Conservation (phyloP, 768 basidiomycete species). For the Mycena belliarum region DNA sequence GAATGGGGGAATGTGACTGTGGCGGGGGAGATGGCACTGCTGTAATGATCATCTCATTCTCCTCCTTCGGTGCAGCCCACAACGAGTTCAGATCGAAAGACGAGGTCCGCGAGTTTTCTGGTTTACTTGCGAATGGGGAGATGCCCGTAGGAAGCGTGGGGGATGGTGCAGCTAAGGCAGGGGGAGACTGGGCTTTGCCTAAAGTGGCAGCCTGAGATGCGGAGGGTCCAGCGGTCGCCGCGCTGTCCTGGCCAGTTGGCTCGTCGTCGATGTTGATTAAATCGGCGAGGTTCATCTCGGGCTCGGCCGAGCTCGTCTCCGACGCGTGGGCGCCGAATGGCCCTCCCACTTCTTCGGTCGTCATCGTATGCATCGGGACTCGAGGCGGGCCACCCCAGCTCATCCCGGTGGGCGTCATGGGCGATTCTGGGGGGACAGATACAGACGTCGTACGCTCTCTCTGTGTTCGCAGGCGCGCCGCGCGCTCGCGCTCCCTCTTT, state of each 20-base stretch:
- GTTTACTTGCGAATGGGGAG: conserved; percentile 49
- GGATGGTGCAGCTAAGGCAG: conserved; percentile 22
- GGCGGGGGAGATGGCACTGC: conserved; percentile 18
- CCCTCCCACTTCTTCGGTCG: conserved; percentile 25
- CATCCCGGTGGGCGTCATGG: conserved; percentile 45
- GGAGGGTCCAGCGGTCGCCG: conserved; percentile 14
- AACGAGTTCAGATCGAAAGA: conserved; percentile 76
- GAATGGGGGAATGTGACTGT: conserved; percentile 27
- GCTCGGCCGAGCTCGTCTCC: conserved; percentile 42
- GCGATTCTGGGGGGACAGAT: conserved; percentile 76
- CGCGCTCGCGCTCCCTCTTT: conserved; percentile 60
- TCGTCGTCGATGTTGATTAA: conserved; percentile 80
- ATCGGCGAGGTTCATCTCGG: conserved; percentile 72
- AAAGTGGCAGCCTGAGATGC: conserved; percentile 15
- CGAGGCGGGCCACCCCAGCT: conserved; percentile 68
- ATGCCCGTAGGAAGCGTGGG: conserved; percentile 38
- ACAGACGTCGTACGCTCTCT: conserved; percentile 54
- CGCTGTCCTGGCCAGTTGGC: conserved; percentile 25
- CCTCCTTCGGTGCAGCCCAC: conserved; percentile 59
- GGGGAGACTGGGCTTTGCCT: conserved; percentile 23
- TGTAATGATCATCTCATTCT: conserved; percentile 27
- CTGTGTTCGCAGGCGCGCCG: conserved; percentile 53
- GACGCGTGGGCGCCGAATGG: conserved; percentile 26
- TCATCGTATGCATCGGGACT: conserved; percentile 46
- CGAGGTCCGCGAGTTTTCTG: conserved; percentile 45